phyloP scores from a whole-genome alignment of 139 green algal genomes.

The Chlorella sp. region DNA sequence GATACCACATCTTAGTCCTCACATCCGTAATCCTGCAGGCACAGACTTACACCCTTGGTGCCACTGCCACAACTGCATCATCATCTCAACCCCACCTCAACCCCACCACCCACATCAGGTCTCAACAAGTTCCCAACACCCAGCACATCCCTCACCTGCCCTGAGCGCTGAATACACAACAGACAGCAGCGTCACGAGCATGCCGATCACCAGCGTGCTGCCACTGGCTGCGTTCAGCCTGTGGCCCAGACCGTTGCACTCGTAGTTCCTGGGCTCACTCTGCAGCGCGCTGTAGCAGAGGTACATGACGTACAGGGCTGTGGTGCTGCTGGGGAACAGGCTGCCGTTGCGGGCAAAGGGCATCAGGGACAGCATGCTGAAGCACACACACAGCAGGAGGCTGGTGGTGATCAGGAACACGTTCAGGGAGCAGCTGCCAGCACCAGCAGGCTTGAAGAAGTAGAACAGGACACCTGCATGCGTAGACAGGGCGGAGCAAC shows the following conservation, averaged over 20 bases:
- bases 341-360: constrained; percentile 49
- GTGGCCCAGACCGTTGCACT: constrained; percentile 85
- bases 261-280: constrained; percentile 78
- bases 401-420: constrained; percentile 72
- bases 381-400: constrained; percentile 59
- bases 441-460: constrained; percentile 77
- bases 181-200: constrained; percentile 75
- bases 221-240: constrained; percentile 59
- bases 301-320: constrained; percentile 88
- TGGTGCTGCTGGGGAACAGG: constrained; percentile 84
- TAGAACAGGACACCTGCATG: constrained; percentile 66
- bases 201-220: constrained; percentile 68
- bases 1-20: too few species aligned
- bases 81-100: too few species aligned
- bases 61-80: too few species aligned
- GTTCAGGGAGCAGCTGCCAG: constrained; percentile 83
- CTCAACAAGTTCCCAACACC: constrained; percentile 4
- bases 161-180: constrained; percentile 93
- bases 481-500: too few species aligned
- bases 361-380: constrained; percentile 59
- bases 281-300: constrained; percentile 81
- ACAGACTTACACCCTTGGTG: too few species aligned
- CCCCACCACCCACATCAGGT: too few species aligned
- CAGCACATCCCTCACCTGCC: too few species aligned
- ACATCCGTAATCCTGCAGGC: too few species aligned